Evolutionary conservation across 2,329 filamentous ascomycete genomes (phyloP).

Genomic region (Penicillium nordicum): DNA sequence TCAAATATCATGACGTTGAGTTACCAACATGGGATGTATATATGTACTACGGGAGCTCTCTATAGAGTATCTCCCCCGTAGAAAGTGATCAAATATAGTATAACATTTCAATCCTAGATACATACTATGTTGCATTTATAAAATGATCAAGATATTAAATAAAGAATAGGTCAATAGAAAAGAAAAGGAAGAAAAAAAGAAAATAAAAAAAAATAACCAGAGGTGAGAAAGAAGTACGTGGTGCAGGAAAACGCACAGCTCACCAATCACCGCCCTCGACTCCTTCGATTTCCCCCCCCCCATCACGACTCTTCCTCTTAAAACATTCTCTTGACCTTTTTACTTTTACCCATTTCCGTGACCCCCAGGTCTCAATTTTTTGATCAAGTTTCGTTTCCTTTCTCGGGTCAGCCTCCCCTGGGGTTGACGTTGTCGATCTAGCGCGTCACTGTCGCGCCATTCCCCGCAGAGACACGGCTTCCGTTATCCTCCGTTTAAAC

Average conservation of each 20-base stretch:
- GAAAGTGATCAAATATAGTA: neutral
- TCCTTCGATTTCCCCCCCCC: constrained; percentile 9
- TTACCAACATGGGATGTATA: neutral
- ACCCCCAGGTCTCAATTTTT: constrained; percentile 5
- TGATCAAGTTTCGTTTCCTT: constrained; percentile 1
- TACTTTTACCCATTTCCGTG: constrained; percentile 1
- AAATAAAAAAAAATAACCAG: constrained; percentile 1
- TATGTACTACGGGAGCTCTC: neutral
- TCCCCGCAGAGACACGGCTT: constrained; percentile 25
- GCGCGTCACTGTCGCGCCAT: constrained; percentile 27
- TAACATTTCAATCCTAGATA: neutral
- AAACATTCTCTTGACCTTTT: constrained; percentile 9
- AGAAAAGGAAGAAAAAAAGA: neutral
- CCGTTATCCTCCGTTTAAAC: constrained; percentile 20
- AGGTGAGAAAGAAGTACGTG: constrained; percentile 9
- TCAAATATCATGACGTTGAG: neutral
- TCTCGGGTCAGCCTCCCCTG: constrained; percentile 14
- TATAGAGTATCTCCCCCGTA: neutral
- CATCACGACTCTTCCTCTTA: constrained; percentile 7
- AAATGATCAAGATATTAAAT: neutral
- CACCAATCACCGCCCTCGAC: constrained; percentile 26
- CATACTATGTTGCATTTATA: neutral
- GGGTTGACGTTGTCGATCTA: constrained; percentile 21
- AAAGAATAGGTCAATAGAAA: neutral
- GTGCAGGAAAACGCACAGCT: constrained; percentile 12